phyloP scores from a whole-genome alignment of 345 rosid species.

The Zanthoxylum bungeanum region DNA sequence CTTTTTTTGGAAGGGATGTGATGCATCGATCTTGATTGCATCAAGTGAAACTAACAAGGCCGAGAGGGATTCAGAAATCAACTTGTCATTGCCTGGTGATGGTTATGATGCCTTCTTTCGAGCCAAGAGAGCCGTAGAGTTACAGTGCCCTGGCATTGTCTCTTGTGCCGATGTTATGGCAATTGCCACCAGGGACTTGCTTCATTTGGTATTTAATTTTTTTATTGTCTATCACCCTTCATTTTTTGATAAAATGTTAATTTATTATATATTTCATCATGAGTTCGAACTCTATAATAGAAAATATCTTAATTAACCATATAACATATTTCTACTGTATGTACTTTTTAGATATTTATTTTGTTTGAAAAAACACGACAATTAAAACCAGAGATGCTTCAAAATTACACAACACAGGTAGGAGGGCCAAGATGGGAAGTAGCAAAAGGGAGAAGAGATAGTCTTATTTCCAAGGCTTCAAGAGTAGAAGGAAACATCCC shows the following conservation, averaged over 20 bases:
- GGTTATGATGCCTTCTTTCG: conserved; percentile 12
- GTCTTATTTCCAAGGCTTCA: conserved; percentile 12
- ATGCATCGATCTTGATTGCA: conserved; percentile 22
- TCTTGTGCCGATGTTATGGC: conserved; percentile 24
- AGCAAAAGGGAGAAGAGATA: conserved; percentile 11
- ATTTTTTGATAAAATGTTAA: too few relatives aligned
- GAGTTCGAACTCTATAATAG: too few relatives aligned
- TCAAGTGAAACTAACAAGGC: conserved; percentile 8
- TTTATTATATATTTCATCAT: too few relatives aligned
- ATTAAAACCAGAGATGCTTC: too few relatives aligned
- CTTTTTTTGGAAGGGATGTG: conserved; percentile 25
- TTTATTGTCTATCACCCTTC: too few relatives aligned
- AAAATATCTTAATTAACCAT: too few relatives aligned
- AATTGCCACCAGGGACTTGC: conserved; percentile 15
- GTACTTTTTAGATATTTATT: too few relatives aligned
- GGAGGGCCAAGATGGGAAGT: conserved; percentile 17
- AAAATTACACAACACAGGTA: not conserved
- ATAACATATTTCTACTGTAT: too few relatives aligned
- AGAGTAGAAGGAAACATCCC: conserved; percentile 9
- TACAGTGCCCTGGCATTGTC: conserved; percentile 17
- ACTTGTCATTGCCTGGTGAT: conserved; percentile 17
- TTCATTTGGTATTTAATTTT: conserved; percentile 21
- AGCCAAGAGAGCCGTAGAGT: conserved; percentile 17
- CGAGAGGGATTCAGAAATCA: conserved; percentile 24
- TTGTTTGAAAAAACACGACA: too few relatives aligned